Conservation (phyloP, 2,329 filamentous ascomycete species). For the Trichophyton equinum region DNA sequence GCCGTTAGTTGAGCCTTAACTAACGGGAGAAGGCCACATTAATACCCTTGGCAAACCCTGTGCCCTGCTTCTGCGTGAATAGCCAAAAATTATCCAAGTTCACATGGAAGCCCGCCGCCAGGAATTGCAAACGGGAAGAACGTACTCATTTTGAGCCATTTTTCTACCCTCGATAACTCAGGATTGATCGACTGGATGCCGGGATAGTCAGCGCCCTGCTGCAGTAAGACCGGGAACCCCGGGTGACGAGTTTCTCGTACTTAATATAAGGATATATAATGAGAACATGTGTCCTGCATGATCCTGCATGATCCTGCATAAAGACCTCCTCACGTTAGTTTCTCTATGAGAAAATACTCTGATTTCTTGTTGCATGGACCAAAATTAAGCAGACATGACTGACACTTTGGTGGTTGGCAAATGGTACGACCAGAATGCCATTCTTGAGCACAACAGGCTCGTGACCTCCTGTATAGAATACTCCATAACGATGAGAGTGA, state of each 20-base stretch:
- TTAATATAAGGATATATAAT: not conserved
- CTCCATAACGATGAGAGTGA: conserved; percentile 1
- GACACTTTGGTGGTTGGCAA: not conserved
- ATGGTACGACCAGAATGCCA: not conserved
- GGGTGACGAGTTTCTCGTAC: not conserved
- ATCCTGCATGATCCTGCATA: too few species aligned
- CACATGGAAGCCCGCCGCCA: not conserved
- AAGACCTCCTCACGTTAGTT: not conserved
- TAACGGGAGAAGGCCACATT: too few species aligned
- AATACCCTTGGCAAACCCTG: not conserved
- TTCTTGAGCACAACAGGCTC: not conserved
- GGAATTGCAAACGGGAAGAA: not conserved
- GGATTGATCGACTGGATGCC: not conserved
- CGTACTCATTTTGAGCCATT: not conserved
- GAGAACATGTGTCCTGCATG: not conserved
- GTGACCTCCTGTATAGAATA: not conserved
- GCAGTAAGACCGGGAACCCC: not conserved
- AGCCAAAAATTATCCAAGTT: not conserved
- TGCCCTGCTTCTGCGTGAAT: not conserved
- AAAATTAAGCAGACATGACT: not conserved
- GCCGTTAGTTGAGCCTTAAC: too few species aligned
- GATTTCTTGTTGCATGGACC: not conserved
- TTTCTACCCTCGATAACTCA: not conserved
- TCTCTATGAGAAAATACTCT: not conserved
- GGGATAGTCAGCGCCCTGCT: not conserved